phyloP scores from a whole-genome alignment of 345 rosid genomes.

The Salix koriyanagi region DNA sequence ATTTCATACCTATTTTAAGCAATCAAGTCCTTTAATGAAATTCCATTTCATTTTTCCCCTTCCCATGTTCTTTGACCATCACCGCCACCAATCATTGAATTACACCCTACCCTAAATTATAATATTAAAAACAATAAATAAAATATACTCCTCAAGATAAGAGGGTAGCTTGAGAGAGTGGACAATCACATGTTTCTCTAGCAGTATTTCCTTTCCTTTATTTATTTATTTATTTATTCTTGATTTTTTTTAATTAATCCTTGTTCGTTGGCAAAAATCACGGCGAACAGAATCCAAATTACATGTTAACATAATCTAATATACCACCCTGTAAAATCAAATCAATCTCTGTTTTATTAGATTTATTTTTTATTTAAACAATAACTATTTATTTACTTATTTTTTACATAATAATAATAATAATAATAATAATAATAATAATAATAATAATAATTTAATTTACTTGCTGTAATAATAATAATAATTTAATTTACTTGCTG shows the following conservation, averaged over 20 bases:
- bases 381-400: neutral
- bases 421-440: too few species aligned
- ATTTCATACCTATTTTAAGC: neutral
- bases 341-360: neutral
- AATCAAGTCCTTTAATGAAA: too few species aligned
- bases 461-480: too few species aligned
- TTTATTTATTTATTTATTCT: neutral
- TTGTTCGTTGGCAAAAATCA: neutral
- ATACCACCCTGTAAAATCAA: neutral
- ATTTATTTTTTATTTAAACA: neutral
- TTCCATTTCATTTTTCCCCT: neutral
- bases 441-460: too few species aligned
- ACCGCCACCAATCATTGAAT: neutral
- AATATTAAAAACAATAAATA: neutral
- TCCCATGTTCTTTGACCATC: neutral
- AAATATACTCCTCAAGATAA: neutral
- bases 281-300: neutral
- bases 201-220: neutral
- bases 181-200: neutral
- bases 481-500: neutral
- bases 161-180: constrained; percentile 3
- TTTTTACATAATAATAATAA: neutral
- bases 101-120: neutral
- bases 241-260: neutral
- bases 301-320: neutral